Evolutionary conservation across 2,329 filamentous ascomycete genomes (phyloP).

Genomic region (Fonsecaea monophora): DNA sequence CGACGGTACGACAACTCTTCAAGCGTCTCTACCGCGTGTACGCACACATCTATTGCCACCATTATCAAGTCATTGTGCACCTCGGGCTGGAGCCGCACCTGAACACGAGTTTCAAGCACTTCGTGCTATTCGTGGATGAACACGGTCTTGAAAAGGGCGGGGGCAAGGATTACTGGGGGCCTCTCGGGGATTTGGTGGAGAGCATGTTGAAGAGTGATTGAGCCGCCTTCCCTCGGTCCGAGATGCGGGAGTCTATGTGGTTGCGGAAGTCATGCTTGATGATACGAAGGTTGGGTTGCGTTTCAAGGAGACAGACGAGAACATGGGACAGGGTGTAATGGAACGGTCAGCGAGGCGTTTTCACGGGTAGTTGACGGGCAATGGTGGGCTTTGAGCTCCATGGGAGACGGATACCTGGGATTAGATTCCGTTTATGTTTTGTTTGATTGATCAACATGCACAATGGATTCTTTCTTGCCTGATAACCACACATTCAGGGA

Average conservation of each 20-base stretch:
- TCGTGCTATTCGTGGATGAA: slow-evolving; percentile 98
- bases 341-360: neutral
- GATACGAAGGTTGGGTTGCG: neutral
- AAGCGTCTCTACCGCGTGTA: slow-evolving; percentile 99
- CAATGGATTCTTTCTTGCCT: neutral
- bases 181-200: slow-evolving; percentile 91
- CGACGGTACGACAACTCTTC: slow-evolving; percentile 92
- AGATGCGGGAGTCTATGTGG: neutral
- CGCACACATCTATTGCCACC: slow-evolving; percentile 99
- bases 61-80: slow-evolving; percentile 95
- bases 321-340: neutral
- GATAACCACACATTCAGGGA: neutral
- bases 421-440: slow-evolving; percentile 6
- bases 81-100: slow-evolving; percentile 94
- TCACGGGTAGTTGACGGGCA: neutral
- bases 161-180: slow-evolving; percentile 97
- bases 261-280: neutral
- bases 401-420: slow-evolving; percentile 3
- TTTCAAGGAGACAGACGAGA: neutral
- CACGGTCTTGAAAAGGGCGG: slow-evolving; percentile 76
- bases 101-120: slow-evolving; percentile 99
- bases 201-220: slow-evolving; percentile 95
- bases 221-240: neutral
- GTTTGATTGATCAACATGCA: slow-evolving; percentile 5
- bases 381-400: neutral